Evolutionary conservation across 345 rosid species (phyloP).

Genomic region (Raphanus sativus): DNA sequence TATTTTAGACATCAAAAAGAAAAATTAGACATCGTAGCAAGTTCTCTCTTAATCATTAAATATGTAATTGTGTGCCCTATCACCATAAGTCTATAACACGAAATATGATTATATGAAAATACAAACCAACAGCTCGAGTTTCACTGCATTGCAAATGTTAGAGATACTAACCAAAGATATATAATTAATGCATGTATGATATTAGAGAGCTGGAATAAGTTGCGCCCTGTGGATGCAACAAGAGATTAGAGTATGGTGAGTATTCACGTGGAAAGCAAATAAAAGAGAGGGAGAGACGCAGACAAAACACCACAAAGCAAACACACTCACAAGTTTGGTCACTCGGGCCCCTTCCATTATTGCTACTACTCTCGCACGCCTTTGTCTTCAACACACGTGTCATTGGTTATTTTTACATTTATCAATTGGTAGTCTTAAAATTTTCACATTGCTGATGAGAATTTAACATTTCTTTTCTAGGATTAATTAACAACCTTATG

Average conservation of each 20-base stretch:
- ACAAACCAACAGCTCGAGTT: not conserved
- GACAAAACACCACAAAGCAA: constrained; percentile 35
- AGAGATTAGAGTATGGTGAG: constrained; percentile 22
- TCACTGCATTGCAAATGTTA: not conserved
- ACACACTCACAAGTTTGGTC: constrained; percentile 30
- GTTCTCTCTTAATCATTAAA: not conserved
- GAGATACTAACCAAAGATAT: not conserved
- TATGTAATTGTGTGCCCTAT: not conserved
- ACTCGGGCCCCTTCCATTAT: constrained; percentile 31
- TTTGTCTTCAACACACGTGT: constrained; percentile 21
- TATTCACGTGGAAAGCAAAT: constrained; percentile 25
- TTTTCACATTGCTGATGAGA: not conserved
- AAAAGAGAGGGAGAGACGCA: constrained; percentile 30
- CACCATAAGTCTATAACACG: not conserved
- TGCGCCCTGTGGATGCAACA: constrained; percentile 34
- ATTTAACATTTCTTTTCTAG: not conserved
- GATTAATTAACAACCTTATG: constrained; percentile 9
- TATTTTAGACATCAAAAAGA: not conserved
- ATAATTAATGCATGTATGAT: not conserved
- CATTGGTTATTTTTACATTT: not conserved
- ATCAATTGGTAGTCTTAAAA: not conserved
- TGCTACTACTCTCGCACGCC: constrained; percentile 17
- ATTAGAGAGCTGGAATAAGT: constrained; percentile 12
- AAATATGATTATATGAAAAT: not conserved
- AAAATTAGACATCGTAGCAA: not conserved